Conservation (phyloP, 441 rosid species). For the Capsella rubella region DNA sequence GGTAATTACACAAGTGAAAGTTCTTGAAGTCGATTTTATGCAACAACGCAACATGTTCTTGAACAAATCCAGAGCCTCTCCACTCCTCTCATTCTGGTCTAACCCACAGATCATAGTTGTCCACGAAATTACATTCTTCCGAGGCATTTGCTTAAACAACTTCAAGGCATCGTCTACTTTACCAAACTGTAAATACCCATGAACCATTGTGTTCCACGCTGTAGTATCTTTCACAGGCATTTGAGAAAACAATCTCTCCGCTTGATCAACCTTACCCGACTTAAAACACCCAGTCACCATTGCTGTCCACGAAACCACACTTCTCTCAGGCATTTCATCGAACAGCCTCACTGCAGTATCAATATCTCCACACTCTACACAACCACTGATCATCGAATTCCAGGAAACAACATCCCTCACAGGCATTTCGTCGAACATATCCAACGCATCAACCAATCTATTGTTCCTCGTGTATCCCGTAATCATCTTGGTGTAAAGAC, state of each 20-base stretch:
- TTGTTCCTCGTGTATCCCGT: constrained; percentile 45
- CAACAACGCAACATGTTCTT: constrained; percentile 51
- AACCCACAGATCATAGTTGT: constrained; percentile 67
- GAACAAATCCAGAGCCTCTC: constrained; percentile 51
- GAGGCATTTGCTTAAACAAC: constrained; percentile 56
- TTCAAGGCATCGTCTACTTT: constrained; percentile 52
- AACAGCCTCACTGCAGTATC: constrained; percentile 55
- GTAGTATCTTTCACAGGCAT: constrained; percentile 57
- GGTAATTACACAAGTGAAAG: constrained; percentile 51
- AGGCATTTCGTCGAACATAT: constrained; percentile 52
- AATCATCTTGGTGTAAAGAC: constrained; percentile 58
- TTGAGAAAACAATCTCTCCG: constrained; percentile 52
- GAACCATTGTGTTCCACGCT: constrained; percentile 68
- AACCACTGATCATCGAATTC: constrained; percentile 69
- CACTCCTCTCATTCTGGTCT: constrained; percentile 51
- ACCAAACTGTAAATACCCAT: constrained; percentile 62
- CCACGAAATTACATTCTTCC: constrained; percentile 62
- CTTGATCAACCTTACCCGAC: constrained; percentile 51
- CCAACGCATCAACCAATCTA: constrained; percentile 54
- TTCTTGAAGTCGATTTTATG: constrained; percentile 50
- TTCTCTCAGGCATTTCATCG: constrained; percentile 73
- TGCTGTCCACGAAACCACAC: constrained; percentile 76
- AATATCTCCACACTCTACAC: constrained; percentile 68
- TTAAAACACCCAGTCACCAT: constrained; percentile 71
- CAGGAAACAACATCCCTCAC: constrained; percentile 55